phyloP scores from a whole-genome alignment of 768 basidiomycete species.

The Xerocomellus dryophilus region DNA sequence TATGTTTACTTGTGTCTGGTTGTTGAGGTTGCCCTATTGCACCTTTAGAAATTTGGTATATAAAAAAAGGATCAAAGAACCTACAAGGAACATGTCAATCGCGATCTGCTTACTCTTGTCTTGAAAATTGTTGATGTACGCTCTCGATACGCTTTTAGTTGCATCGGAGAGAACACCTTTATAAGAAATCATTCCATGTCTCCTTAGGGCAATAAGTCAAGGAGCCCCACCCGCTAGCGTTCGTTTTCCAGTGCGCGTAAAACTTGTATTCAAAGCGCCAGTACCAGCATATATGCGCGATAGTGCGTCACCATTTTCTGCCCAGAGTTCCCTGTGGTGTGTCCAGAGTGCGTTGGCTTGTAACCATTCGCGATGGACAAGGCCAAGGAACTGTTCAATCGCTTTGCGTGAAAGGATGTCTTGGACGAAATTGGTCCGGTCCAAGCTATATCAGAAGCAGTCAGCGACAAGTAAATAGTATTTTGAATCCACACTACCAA shows the following conservation, averaged over 20 bases:
- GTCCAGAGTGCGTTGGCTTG: conserved; percentile 71
- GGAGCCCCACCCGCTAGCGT: conserved; percentile 70
- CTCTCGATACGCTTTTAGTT: conserved; percentile 91
- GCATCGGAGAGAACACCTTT: conserved; percentile 90
- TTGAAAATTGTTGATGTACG: conserved; percentile 97
- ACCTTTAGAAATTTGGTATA: conserved; percentile 2
- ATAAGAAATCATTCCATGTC: conserved; percentile 5
- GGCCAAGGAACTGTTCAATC: conserved; percentile 77
- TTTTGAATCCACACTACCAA: conserved; percentile 54
- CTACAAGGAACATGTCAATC: conserved; percentile 92
- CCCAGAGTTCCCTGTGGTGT: conserved; percentile 92
- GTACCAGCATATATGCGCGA: conserved; percentile 94
- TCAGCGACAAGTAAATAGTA: neutral
- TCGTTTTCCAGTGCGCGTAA: conserved; percentile 91
- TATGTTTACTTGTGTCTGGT: conserved; percentile 83
- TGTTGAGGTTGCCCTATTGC: conserved; percentile 83
- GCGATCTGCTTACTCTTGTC: conserved; percentile 92
- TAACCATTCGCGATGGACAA: conserved; percentile 76
- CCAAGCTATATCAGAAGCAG: conserved; percentile 54
- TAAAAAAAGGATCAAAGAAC: conserved; percentile 23
- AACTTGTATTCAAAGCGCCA: conserved; percentile 92
- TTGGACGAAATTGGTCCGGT: conserved; percentile 96
- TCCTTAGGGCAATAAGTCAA: neutral
- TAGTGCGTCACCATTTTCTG: conserved; percentile 92
- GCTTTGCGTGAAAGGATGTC: conserved; percentile 85